Conservation (phyloP, 2,329 filamentous ascomycete genomes). For the Biscogniauxia mediterranea region DNA sequence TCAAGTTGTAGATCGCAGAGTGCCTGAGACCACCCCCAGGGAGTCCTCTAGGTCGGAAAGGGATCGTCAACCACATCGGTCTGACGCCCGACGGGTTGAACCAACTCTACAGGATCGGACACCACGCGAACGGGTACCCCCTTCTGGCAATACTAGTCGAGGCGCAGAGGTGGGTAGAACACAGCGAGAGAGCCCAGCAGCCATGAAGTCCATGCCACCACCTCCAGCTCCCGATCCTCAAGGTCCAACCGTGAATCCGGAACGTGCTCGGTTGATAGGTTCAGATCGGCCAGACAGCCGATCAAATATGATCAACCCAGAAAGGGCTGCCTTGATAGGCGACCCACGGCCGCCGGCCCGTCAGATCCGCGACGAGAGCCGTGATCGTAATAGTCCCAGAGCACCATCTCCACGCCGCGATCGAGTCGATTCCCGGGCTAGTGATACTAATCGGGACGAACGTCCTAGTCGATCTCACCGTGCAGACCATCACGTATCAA, state of each 20-base stretch:
- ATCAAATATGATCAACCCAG: slow-evolving; percentile 46
- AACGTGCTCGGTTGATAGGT: slow-evolving; percentile 49
- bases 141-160: slow-evolving; percentile 21
- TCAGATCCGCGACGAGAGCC: slow-evolving; percentile 42
- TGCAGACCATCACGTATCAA: slow-evolving; percentile 31
- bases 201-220: slow-evolving; percentile 32
- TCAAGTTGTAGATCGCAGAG: slow-evolving; percentile 41
- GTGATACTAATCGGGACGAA: slow-evolving; percentile 45
- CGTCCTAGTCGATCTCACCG: slow-evolving; percentile 44
- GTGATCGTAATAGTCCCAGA: slow-evolving; percentile 38
- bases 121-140: slow-evolving; percentile 34
- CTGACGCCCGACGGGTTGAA: slow-evolving; percentile 30
- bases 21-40: slow-evolving; percentile 35
- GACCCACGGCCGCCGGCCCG: slow-evolving; percentile 39
- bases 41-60: slow-evolving; percentile 40
- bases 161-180: slow-evolving; percentile 24
- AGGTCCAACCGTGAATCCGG: slow-evolving; percentile 55
- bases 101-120: slow-evolving; percentile 37
- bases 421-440: slow-evolving; percentile 35
- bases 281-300: slow-evolving; percentile 36
- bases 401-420: slow-evolving; percentile 48
- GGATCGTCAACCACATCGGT: slow-evolving; percentile 35
- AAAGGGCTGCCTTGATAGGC: slow-evolving; percentile 45
- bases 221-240: slow-evolving; percentile 29
- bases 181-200: slow-evolving; percentile 25